Conservation (phyloP, 768 basidiomycete species). For the Piloderma croceum region DNA sequence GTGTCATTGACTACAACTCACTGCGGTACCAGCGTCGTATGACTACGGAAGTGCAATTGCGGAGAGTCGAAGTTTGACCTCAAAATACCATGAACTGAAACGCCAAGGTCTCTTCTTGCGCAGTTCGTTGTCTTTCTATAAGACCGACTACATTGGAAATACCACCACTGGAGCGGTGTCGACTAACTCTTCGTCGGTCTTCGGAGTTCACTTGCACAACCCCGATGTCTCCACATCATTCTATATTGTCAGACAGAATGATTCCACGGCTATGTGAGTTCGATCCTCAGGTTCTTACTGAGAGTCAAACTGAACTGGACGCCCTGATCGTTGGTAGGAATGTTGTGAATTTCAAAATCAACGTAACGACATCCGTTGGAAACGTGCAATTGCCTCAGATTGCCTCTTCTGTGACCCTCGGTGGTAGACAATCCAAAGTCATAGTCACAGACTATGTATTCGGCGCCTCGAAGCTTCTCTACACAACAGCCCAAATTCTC, state of each 20-base stretch:
- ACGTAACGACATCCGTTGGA: constrained; percentile 48
- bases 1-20: no score
- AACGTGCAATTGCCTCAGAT: constrained; percentile 52
- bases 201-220: constrained; percentile 61
- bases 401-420: constrained; percentile 48
- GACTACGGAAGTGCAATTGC: constrained; percentile 74
- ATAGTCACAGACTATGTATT: constrained; percentile 69
- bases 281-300: no score
- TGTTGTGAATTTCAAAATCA: constrained; percentile 52
- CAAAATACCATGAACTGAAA: constrained; percentile 76
- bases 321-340: constrained; percentile 3
- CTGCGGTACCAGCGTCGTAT: constrained; percentile 55
- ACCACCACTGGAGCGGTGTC: constrained; percentile 43
- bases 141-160: constrained; percentile 71
- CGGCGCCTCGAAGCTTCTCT: constrained; percentile 55
- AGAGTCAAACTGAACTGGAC: no score
- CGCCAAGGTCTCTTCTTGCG: constrained; percentile 74
- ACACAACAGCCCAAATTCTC: constrained; percentile 71
- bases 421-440: constrained; percentile 70
- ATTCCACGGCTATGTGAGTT: constrained; percentile 63
- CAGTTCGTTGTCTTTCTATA: constrained; percentile 71
- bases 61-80: constrained; percentile 59
- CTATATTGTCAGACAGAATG: constrained; percentile 61
- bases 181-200: constrained; percentile 42
- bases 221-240: constrained; percentile 63